A percentile compares a stretch with the other conserved stretches of the same genome.
Evolutionary conservation across 108 stramenopile species (phyloP).

Genomic region (Nitzschia palea): DNA sequence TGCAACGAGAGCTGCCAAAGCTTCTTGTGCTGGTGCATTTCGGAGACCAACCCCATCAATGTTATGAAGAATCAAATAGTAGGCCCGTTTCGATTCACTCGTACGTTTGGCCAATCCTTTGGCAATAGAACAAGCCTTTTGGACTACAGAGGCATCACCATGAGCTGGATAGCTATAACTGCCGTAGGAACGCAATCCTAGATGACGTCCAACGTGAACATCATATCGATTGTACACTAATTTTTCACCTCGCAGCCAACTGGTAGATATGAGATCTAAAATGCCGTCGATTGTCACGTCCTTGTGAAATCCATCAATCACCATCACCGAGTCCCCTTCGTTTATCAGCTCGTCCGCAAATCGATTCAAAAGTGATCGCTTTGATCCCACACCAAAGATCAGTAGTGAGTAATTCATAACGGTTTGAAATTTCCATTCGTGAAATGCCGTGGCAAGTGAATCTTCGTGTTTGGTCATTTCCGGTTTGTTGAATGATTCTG

Average conservation of each 20-base stretch:
- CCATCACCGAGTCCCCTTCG: constrained; percentile 38
- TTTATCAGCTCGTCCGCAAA: constrained; percentile 44
- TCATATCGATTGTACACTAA: constrained; percentile 16
- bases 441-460: constrained; percentile 12
- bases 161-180: constrained; percentile 1
- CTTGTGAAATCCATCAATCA: constrained; percentile 38
- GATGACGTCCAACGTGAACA: neutral
- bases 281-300: constrained; percentile 46
- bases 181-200: neutral
- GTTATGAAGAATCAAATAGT: constrained; percentile 71
- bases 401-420: constrained; percentile 70
- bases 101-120: constrained; percentile 34
- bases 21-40: constrained; percentile 51
- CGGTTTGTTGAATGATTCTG: neutral
- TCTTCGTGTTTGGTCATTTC: constrained; percentile 17
- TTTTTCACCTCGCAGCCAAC: constrained; percentile 43
- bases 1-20: constrained; percentile 53
- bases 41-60: constrained; percentile 69
- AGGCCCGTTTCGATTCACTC: constrained; percentile 30
- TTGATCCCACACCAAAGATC: constrained; percentile 76
- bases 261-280: constrained; percentile 46
- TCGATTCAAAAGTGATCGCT: constrained; percentile 46
- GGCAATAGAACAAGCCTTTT: constrained; percentile 50
- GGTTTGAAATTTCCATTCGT: constrained; percentile 66
- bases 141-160: constrained; percentile 22